Base-by-base conservation (phyloP, 2,329 filamentous ascomycete species). In the Microdochium nivale region DNA sequence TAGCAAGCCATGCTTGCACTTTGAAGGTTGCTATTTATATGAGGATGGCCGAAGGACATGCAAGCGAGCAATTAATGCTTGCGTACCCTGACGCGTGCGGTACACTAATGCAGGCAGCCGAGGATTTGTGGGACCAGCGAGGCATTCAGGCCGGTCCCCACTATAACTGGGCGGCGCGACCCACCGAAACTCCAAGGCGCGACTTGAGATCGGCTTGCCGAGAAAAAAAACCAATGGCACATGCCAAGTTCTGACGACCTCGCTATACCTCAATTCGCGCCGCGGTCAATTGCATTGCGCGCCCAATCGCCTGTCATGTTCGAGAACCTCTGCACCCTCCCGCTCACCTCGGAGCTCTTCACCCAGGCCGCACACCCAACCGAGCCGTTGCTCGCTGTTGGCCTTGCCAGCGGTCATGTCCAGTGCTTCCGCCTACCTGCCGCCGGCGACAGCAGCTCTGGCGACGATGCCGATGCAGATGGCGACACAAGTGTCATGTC, bases 281-380 rank as follows among this genome's bases (percentile, higher is more conserved):
- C 35, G 14, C 35, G 16, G 19, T 40, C 19, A n/a, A 33, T 9
- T 14, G 19, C 40, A 44, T 5, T 16, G 5, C 10, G 13, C 9
- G 19, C 8, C 40, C 10, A 5, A 13, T 19, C 19, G 40, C 40
- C 40, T 56, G 60, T 56, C 62, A 95, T 95, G 89, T 89, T 95
- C 65, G 90, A 96, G 69, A 95, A 90, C 58, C 80, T 95, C 58
- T 96, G 92, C 76, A 90, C 88, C 25, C 81, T 97, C 47, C 90
- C 91, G 56, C 82, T 97, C 47, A 80, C 81, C 53, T 81, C 88
- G 52, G 94, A 97, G 64, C 77, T 99, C 61, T 97, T 99, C 72
- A 72, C 89, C 1, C 90, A 95, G 68, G 87, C 86, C 13, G 75
- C 96, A 21, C 94, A 99, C 66, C 91, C 94, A 1, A 80, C 78